Evolutionary conservation across 2,329 filamentous ascomycete genomes (phyloP).

Genomic region (Kalmusia sp.): DNA sequence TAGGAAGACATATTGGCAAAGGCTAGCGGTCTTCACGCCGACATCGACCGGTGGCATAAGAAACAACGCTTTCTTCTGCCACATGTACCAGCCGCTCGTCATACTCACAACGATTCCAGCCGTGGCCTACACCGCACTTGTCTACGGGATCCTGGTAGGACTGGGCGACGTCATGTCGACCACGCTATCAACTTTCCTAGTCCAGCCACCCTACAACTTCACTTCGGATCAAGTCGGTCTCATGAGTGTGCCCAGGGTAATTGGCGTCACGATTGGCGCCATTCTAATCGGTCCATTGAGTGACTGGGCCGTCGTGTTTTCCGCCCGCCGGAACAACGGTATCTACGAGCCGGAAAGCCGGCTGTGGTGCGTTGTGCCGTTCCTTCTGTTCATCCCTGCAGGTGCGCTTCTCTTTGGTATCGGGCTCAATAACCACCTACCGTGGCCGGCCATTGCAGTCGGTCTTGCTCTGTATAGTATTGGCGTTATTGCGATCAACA

Average conservation of each 20-base stretch:
- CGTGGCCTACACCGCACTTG: constrained; percentile 46
- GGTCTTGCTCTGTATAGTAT: constrained; percentile 49
- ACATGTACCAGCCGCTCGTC: constrained; percentile 47
- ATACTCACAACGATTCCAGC: constrained; percentile 49
- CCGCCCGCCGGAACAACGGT: constrained; percentile 47
- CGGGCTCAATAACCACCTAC: constrained; percentile 28
- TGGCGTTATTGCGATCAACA: constrained; percentile 38
- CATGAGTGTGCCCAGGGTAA: constrained; percentile 48
- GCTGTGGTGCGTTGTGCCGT: constrained; percentile 47
- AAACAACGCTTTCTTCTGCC: constrained; percentile 41
- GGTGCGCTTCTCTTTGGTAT: constrained; percentile 37
- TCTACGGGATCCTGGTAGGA: constrained; percentile 47
- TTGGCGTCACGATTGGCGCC: constrained; percentile 46
- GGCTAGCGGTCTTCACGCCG: constrained; percentile 47
- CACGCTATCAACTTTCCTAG: constrained; percentile 45
- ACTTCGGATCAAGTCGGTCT: constrained; percentile 47
- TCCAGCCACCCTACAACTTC: constrained; percentile 51
- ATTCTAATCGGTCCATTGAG: constrained; percentile 27
- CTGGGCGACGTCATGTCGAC: constrained; percentile 50
- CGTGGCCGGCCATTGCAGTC: constrained; percentile 41
- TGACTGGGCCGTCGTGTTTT: constrained; percentile 33
- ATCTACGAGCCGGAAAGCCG: constrained; percentile 56
- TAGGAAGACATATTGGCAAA: constrained; percentile 53
- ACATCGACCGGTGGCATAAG: constrained; percentile 13
- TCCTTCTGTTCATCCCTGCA: constrained; percentile 12